These are phyloP conservation scores for Kwoniella europaea DNA, from an alignment of 768 basidiomycete genomes.

Conservation along the genomic window DNA sequence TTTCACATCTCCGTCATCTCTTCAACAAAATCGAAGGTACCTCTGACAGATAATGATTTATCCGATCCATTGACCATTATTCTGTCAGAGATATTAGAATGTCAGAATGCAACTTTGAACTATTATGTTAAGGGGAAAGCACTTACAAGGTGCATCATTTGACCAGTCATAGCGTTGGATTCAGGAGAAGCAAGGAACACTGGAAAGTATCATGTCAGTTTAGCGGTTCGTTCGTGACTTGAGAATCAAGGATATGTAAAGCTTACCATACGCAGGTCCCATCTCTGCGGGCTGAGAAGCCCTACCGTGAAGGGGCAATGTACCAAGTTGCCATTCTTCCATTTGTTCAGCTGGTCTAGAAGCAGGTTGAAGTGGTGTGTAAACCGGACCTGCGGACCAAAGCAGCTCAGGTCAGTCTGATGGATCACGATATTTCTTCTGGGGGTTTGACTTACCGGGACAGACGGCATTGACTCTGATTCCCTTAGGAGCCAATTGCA, in stretches of 20 bases:
- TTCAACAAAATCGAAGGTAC: no score
- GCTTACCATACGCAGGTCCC: constrained; percentile 62
- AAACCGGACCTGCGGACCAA: constrained; percentile 63
- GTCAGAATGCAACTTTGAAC: constrained; percentile 2
- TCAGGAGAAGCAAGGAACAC: constrained; percentile 46
- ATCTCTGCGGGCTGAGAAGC: constrained; percentile 66
- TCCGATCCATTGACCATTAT: constrained; percentile 57
- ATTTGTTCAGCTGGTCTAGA: constrained; percentile 66
- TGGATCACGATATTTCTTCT: no score
- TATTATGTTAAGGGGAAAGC: neutral
- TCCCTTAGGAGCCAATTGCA: constrained; percentile 65
- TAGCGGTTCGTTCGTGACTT: neutral
- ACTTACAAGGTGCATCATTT: constrained; percentile 54
- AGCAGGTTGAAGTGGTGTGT: constrained; percentile 67
- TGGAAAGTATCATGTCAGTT: neutral
- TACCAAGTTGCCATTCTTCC: constrained; percentile 64
- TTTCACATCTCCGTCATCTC: neutral
- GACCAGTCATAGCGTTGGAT: constrained; percentile 55
- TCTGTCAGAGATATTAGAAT: constrained; percentile 24
- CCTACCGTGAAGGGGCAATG: constrained; percentile 62
- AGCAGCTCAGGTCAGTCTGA: neutral
- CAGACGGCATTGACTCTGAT: constrained; percentile 67
- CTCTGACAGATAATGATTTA: constrained; percentile 12
- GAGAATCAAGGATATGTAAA: neutral
- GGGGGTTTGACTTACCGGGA: constrained; percentile 26